Base-by-base conservation (phyloP, 1,284 basidiomycete species). In the Marasmius oreades region DNA sequence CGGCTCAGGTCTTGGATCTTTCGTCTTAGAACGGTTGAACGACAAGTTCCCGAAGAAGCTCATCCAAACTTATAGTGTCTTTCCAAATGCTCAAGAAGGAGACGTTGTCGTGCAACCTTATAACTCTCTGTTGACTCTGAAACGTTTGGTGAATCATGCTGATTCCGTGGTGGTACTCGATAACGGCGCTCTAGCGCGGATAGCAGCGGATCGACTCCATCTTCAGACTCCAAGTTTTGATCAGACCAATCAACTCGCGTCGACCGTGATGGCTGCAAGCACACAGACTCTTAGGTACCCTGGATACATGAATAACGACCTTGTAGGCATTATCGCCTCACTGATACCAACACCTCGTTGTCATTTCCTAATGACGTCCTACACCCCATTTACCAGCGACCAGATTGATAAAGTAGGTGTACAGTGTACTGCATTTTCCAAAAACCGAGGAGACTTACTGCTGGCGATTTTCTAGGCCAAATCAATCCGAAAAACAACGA, bases 341-440 rank as follows among this genome's bases (percentile, higher is more conserved):
- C 82, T 99, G 53, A 98, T 99, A 63, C 97, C 97, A 2, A 99
- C 97, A 10, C 96, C 97, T n/a, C 82, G 96, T 53, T 98, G 95
- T 67, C 97, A 99, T 74, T 99, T 99, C 81, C 82, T 99, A 57
- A 98, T 96, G 92, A 99, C 97, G n/a, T 95, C 93, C 16, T 99
- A 99, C 67, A 99, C 97, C 3, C 96, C 97, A 0, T 99, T 99
- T 73, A 98, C 95, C 1, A 92, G 92, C 60, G 96, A 98, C 72
- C 88, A 93, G 66, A 92, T 96, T 56, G 93, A 96, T 76, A 92
- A 95, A 77, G 94, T 92, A 55, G 70, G 65, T 39, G 20, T 28
- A n/a, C n/a, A n/a, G n/a, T 43, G 24, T 24, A 53, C 52, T 55
- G 39, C 43, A 23, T 42, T 45, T 24, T 37, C 20, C 24, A 20